Evolutionary conservation across 371 early-diverging fungal genomes (phyloP), one percentile per base, ranked within the genome.

Genomic region (Apophysomyces trapeziformis): DNA sequence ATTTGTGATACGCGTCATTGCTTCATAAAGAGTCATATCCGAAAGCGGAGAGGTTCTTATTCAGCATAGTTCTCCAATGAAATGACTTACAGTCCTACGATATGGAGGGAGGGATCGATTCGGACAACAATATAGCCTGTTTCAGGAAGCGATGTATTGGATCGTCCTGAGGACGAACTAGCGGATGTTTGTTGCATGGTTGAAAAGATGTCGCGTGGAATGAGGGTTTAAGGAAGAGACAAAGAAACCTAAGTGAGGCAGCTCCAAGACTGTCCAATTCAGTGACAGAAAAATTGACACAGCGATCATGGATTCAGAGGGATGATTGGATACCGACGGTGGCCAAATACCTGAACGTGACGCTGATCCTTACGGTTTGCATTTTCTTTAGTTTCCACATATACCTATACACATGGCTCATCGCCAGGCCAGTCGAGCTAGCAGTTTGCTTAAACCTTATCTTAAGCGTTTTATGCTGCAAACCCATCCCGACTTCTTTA

Each of bases 401-500:
- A 11, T 41, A 41, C 2, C 2, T 13, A 11, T 41, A 11, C 5
- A 41, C 13, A 47, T 47, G 38, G 54, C 32, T 12, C n/a, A 18
- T 45, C 54, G 38, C 38, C 16, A 50, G 18, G 47, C 47, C 47
- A 46, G 45, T 62, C 13, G 61, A 41, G 54, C 66, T 16, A 38
- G 39, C 35, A 37, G 50, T 35, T 57, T 78, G 12, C 8, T 79
- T 13, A 75, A 77, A 36, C 75, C 77, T n/a, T 80, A 80, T 63
- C 58, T 80, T 35, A 71, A 64, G 67, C 73, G 65, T n/a, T 64
- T 80, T 32, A 67, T 80, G 43, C 60, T 80, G 45, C 71, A 75
- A 62, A 77, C 72, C 1, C 82, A 81, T 54, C 82, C 82, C 8
- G 82, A 81, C 41, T 81, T 70, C 38, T 81, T 81, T 56, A 69